These are phyloP conservation scores for Quercus dentata DNA, from an alignment of 306 rosid species.

Conservation along the genomic window DNA sequence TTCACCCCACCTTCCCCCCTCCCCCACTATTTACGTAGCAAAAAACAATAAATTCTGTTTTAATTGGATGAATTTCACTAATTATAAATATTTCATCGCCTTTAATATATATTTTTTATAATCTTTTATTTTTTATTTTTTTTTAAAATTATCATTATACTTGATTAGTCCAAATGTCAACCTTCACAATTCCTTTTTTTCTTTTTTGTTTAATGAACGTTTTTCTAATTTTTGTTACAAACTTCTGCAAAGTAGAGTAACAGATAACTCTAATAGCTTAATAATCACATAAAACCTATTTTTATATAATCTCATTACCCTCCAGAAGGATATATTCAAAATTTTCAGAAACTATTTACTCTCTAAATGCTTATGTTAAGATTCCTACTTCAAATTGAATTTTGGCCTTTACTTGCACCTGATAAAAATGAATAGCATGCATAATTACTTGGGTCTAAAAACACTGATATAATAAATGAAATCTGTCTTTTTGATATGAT, in stretches of 20 bases:
- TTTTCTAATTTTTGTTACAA: background rate
- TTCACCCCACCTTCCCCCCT: too few species aligned
- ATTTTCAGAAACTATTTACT: background rate
- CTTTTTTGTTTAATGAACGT: background rate
- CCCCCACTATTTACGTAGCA: too few species aligned
- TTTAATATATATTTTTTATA: background rate
- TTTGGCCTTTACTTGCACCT: background rate
- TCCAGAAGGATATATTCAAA: background rate
- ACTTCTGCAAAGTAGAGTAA: background rate
- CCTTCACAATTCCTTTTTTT: background rate
- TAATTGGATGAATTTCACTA: background rate
- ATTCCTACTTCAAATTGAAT: background rate
- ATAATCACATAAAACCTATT: background rate
- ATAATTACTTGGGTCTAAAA: constrained; percentile 1
- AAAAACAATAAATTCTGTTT: too few species aligned
- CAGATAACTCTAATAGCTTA: background rate
- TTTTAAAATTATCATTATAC: background rate
- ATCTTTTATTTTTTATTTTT: background rate
- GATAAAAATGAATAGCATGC: background rate
- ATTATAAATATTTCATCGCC: background rate
- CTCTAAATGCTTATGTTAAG: background rate
- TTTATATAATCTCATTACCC: background rate
- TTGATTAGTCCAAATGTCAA: background rate
- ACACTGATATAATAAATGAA: background rate
- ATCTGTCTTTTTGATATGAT: background rate